These are phyloP conservation scores for Lizanozyma gosingica DNA, from an alignment of 1,139 yeast species.

Conservation along the genomic window DNA sequence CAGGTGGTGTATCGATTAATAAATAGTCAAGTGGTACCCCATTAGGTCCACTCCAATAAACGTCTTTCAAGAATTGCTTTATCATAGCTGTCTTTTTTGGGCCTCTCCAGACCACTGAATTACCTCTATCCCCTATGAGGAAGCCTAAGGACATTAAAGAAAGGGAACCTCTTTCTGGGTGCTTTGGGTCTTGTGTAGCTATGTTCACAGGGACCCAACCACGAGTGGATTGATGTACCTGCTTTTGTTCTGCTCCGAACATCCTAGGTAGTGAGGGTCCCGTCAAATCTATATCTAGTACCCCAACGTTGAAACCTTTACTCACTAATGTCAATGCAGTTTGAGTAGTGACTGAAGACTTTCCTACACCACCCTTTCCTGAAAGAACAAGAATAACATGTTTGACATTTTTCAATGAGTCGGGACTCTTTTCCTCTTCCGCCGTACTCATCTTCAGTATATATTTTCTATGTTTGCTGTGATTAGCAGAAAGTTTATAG, in stretches of 20 bases:
- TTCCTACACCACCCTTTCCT: constrained; percentile 98
- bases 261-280: constrained; percentile 96
- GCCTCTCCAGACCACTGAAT: constrained; percentile 96
- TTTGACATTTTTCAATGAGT: constrained; percentile 51
- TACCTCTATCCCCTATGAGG: constrained; percentile 71
- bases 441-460: constrained; percentile 1
- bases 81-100: constrained; percentile 98
- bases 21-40: constrained; percentile 60
- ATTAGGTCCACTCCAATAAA: constrained; percentile 62
- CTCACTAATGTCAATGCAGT: constrained; percentile 69
- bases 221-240: constrained; percentile 70
- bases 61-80: constrained; percentile 83
- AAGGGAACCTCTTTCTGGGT: constrained; percentile 23
- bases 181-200: constrained; percentile 9
- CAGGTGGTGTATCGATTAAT: constrained; percentile 96
- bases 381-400: constrained; percentile 83
- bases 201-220: constrained; percentile 90
- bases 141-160: constrained; percentile 89
- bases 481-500: too few relatives aligned
- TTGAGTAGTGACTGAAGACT: constrained; percentile 91
- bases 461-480: too few relatives aligned
- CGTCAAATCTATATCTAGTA: constrained; percentile 87
- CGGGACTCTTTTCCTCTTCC: constrained; percentile 19
- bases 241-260: constrained; percentile 80
- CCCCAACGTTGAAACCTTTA: constrained; percentile 77